A percentile compares a stretch with the other conserved stretches of the same genome.
phyloP scores from a whole-genome alignment of 2,329 filamentous ascomycete species.

The Colletotrichum endophyticum region DNA sequence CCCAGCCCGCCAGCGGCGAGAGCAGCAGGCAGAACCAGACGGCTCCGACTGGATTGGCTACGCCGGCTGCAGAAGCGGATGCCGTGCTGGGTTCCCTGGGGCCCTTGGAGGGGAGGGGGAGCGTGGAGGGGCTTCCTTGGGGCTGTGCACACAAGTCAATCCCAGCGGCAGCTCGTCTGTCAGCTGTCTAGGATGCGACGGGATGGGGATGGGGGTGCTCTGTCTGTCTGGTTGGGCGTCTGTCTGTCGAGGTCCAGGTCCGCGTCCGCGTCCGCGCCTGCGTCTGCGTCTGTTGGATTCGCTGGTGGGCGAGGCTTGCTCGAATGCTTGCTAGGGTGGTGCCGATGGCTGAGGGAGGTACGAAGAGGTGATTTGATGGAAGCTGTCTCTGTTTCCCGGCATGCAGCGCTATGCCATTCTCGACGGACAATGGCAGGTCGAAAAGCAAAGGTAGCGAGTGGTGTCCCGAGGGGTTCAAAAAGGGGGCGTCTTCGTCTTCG shows the following conservation, averaged over 20 bases:
- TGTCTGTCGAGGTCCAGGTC: not conserved
- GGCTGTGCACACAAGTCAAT: conserved; percentile 19
- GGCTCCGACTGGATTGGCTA: conserved; percentile 1
- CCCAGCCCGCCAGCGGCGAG: not conserved
- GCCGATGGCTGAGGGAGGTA: not conserved
- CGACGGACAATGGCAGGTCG: conserved; percentile 2
- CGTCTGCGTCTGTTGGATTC: not conserved
- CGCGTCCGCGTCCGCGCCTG: not conserved
- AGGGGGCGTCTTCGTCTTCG: not conserved
- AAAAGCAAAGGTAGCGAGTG: not conserved
- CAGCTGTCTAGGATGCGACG: not conserved
- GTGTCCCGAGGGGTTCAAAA: not conserved
- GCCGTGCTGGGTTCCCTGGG: conserved; percentile 10
- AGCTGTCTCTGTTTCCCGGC: conserved; percentile 3
- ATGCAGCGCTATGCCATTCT: conserved; percentile 16
- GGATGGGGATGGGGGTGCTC: not conserved
- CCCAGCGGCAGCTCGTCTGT: conserved; percentile 3
- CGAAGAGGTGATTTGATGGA: not conserved
- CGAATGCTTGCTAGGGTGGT: conserved; percentile 2
- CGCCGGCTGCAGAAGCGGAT: conserved; percentile 17
- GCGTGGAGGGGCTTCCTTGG: conserved; percentile 15
- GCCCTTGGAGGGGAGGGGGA: not conserved
- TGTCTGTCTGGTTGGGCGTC: not conserved
- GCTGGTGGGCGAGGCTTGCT: not conserved
- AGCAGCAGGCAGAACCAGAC: conserved; percentile 16